Evolutionary conservation across 1,284 basidiomycete genomes (phyloP).

Genomic region (Peniophora sp.): DNA sequence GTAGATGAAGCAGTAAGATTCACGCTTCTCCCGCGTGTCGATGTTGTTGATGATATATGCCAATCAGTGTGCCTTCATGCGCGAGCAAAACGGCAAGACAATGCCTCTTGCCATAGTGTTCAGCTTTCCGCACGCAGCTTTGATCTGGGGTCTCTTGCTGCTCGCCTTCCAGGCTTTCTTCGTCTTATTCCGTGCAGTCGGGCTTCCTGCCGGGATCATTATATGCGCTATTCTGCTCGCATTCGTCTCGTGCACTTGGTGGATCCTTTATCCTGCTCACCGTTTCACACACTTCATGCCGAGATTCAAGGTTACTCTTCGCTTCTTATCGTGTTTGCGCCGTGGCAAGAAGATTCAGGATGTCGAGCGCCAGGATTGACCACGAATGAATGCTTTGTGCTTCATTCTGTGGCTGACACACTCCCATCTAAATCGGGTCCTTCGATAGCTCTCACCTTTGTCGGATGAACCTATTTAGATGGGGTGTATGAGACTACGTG

Average conservation of each 20-base stretch:
- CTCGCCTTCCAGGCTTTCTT: conserved; percentile 15
- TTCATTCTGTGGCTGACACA: no score
- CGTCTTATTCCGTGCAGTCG: conserved; percentile 3
- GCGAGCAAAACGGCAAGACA: conserved; percentile 22
- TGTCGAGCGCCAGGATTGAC: no score
- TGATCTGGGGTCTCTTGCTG: conserved; percentile 32
- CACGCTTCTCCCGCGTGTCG: conserved; percentile 3
- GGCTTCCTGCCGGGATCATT: neutral
- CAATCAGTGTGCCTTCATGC: conserved; percentile 28
- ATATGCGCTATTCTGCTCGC: neutral
- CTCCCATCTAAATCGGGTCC: no score
- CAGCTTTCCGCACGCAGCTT: conserved; percentile 36
- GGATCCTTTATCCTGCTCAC: neutral
- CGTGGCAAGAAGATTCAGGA: no score
- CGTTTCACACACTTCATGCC: neutral
- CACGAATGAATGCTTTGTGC: no score
- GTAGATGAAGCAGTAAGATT: conserved; percentile 25
- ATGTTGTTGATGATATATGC: neutral
- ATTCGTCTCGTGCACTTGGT: neutral
- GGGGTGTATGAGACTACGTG: no score
- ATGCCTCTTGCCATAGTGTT: conserved; percentile 33
- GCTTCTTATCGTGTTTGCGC: no score
- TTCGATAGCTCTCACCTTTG: no score
- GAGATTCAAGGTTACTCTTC: no score
- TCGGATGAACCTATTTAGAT: no score